Conservation (phyloP, 192 early-diverging fungal genomes). For the Coemansia sp. region DNA sequence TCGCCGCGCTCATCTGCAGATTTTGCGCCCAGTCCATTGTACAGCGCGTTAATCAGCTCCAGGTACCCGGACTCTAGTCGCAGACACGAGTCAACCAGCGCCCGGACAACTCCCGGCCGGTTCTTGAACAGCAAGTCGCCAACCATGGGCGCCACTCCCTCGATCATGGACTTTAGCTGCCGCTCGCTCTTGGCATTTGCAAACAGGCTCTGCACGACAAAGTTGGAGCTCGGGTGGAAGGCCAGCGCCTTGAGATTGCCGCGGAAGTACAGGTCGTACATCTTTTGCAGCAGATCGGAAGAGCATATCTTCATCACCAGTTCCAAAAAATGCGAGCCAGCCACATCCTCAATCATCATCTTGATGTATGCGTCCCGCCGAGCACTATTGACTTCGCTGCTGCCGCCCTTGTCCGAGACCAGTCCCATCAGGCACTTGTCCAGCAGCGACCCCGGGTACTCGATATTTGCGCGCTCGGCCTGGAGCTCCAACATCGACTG, state of each 20-base stretch:
- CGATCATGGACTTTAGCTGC: conserved; percentile 69
- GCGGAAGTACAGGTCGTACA: conserved; percentile 71
- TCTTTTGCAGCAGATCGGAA: conserved; percentile 59
- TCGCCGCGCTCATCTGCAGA: no score
- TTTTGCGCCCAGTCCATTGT: conserved; percentile 59
- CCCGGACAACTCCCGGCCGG: conserved; percentile 74
- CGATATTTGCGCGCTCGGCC: conserved; percentile 9
- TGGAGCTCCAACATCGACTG: conserved; percentile 60
- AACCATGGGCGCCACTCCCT: conserved; percentile 62
- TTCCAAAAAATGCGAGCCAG: conserved; percentile 84
- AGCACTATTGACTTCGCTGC: conserved; percentile 28
- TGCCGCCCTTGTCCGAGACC: conserved; percentile 46
- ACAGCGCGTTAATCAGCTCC: conserved; percentile 60
- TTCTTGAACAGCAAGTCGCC: conserved; percentile 65
- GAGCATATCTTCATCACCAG: conserved; percentile 64
- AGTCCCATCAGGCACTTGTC: conserved; percentile 62
- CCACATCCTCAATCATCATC: conserved; percentile 65
- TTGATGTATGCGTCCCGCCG: conserved; percentile 61
- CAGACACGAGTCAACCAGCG: conserved; percentile 66
- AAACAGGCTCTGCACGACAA: conserved; percentile 82
- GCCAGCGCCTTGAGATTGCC: conserved; percentile 64
- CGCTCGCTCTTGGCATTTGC: conserved; percentile 60
- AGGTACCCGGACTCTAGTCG: conserved; percentile 63
- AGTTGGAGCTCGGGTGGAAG: conserved; percentile 75
- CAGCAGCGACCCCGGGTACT: conserved; percentile 50